Conservation (phyloP, 2,329 filamentous ascomycete species). For the Xylariaceae sp. region DNA sequence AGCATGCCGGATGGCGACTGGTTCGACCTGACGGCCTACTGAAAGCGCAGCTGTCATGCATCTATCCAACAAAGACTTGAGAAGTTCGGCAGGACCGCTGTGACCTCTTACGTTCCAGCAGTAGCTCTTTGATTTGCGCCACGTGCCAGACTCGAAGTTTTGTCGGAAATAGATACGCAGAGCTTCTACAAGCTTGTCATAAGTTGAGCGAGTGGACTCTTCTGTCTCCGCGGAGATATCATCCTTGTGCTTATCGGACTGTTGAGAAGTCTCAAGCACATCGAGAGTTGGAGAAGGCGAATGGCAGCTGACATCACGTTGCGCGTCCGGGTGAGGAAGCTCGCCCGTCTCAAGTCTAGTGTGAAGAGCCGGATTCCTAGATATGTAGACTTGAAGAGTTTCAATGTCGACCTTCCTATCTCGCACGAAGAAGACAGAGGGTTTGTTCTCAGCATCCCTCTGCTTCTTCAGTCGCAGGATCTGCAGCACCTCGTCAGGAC, state of each 20-base stretch:
- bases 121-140: slow-evolving; percentile 20
- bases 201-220: slow-evolving; percentile 1
- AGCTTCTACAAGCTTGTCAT: slow-evolving; percentile 19
- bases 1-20: slow-evolving; percentile 19
- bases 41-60: slow-evolving; percentile 27
- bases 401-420: slow-evolving; percentile 23
- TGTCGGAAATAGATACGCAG: slow-evolving; percentile 19
- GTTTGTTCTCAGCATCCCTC: slow-evolving; percentile 22
- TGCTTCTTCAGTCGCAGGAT: slow-evolving; percentile 26
- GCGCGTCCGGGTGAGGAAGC: slow-evolving; percentile 22
- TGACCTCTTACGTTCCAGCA: slow-evolving; percentile 25
- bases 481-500: slow-evolving; percentile 27
- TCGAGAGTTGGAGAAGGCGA: slow-evolving; percentile 18
- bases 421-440: slow-evolving; percentile 25
- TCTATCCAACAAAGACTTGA: slow-evolving; percentile 27
- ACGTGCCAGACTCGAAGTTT: slow-evolving; percentile 21
- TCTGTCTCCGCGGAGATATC: slow-evolving; percentile 2
- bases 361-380: slow-evolving; percentile 26
- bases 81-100: slow-evolving; percentile 23
- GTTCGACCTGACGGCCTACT: slow-evolving; percentile 25
- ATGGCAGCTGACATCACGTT: slow-evolving; percentile 26
- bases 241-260: background rate
- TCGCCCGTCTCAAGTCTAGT: slow-evolving; percentile 24
- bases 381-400: slow-evolving; percentile 27
- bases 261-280: slow-evolving; percentile 8